A percentile compares a stretch with the other conserved stretches of the same genome.
Conservation (phyloP, 2,329 filamentous ascomycete species). For the Neofusicoccum laricinum region DNA sequence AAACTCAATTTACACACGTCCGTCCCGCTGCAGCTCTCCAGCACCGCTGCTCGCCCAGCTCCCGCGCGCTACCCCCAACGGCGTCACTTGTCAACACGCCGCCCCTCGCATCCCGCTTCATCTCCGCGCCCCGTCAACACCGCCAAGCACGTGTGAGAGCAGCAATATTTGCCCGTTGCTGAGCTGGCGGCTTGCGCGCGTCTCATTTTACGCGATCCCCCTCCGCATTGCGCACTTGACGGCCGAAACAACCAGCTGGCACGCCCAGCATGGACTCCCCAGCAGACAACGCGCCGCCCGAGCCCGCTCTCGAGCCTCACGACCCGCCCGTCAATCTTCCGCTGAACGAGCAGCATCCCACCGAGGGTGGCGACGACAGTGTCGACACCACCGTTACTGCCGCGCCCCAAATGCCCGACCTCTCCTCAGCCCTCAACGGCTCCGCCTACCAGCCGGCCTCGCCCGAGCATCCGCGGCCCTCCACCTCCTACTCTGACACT, state of each 20-base stretch:
- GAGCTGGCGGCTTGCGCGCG: conserved; percentile 1
- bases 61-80: conserved; percentile 8
- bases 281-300: conserved; percentile 16
- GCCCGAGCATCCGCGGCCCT: conserved; percentile 41
- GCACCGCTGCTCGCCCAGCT: conserved; percentile 2
- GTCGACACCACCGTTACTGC: conserved; percentile 48
- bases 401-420: conserved; percentile 38
- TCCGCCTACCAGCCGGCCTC: conserved; percentile 44
- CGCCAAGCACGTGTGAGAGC: neutral
- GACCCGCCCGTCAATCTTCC: conserved; percentile 17
- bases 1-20: conserved; percentile 1
- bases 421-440: conserved; percentile 26
- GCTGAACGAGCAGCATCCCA: conserved; percentile 30
- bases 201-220: neutral
- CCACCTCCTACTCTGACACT: conserved; percentile 54
- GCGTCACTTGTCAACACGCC: conserved; percentile 2
- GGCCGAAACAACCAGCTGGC: conserved; percentile 7
- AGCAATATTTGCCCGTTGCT: neutral
- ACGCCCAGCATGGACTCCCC: conserved; percentile 16
- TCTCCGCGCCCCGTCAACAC: neutral
- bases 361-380: conserved; percentile 45
- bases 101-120: conserved; percentile 5
- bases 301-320: conserved; percentile 14
- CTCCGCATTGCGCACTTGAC: conserved; percentile 14
- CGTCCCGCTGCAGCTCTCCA: neutral